These are phyloP conservation scores for Globisporangium ultimum DNA, from an alignment of 352 stramenopile genomes.

Conservation along the genomic window DNA sequence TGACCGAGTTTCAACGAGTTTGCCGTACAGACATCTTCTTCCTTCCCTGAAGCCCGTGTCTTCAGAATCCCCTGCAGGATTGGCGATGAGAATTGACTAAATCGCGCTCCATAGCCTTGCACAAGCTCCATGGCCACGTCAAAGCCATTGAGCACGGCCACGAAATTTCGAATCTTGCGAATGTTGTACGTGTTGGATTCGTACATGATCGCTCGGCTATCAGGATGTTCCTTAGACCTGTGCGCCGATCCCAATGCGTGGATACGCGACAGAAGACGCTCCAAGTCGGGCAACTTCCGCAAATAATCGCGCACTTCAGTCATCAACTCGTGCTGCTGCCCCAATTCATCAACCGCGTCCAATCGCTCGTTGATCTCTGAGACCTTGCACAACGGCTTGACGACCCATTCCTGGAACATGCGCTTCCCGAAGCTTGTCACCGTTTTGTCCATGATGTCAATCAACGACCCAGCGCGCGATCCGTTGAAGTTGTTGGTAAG, in stretches of 20 bases:
- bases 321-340: constrained; percentile 60
- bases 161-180: constrained; percentile 94
- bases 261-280: constrained; percentile 94
- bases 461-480: constrained; percentile 89
- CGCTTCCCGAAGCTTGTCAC: constrained; percentile 94
- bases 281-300: constrained; percentile 93
- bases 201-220: constrained; percentile 97
- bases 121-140: constrained; percentile 76
- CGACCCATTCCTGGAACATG: constrained; percentile 96
- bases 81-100: constrained; percentile 52
- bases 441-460: constrained; percentile 87
- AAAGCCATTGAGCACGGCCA: constrained; percentile 91
- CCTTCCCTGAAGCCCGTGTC: constrained; percentile 9
- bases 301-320: constrained; percentile 85
- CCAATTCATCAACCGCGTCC: constrained; percentile 95
- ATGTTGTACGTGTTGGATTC: constrained; percentile 96
- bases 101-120: constrained; percentile 73
- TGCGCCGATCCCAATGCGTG: constrained; percentile 93
- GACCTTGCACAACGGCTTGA: constrained; percentile 94
- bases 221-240: constrained; percentile 88
- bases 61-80: constrained; percentile 59
- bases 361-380: constrained; percentile 94
- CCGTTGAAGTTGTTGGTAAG: constrained; percentile 90
- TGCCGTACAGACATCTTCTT: not conserved
- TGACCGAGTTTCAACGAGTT: constrained; percentile 29